Conservation (phyloP, 2,329 filamentous ascomycete genomes). For the Penicillium palitans region DNA sequence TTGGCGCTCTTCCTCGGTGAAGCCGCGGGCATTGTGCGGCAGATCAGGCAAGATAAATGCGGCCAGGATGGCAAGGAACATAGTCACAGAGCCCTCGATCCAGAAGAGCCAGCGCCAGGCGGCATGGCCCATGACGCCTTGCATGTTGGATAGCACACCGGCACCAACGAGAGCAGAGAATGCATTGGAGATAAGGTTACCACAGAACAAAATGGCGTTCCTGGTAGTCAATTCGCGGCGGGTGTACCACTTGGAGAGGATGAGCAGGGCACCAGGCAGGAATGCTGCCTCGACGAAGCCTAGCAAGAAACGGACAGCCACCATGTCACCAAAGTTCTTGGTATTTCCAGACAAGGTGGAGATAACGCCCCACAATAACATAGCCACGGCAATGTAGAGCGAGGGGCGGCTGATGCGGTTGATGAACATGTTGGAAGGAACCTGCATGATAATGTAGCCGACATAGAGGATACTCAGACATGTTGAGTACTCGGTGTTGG, state of each 20-base stretch:
- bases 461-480: slow-evolving; percentile 49
- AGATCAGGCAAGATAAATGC: slow-evolving; percentile 51
- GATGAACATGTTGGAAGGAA: slow-evolving; percentile 51
- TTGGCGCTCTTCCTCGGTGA: slow-evolving; percentile 43
- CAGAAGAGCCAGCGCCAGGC: slow-evolving; percentile 53
- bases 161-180: slow-evolving; percentile 49
- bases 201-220: slow-evolving; percentile 51
- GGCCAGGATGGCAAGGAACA: slow-evolving; percentile 36
- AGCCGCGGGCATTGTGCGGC: slow-evolving; percentile 56
- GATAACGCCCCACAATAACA: slow-evolving; percentile 61
- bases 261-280: slow-evolving; percentile 40
- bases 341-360: slow-evolving; percentile 57
- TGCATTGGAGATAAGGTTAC: slow-evolving; percentile 49
- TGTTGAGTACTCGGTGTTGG: slow-evolving; percentile 41
- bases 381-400: slow-evolving; percentile 47
- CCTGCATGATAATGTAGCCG: slow-evolving; percentile 49
- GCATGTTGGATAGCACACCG: slow-evolving; percentile 48
- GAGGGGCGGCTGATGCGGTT: slow-evolving; percentile 49
- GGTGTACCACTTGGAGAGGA: slow-evolving; percentile 52
- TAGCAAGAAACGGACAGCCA: slow-evolving; percentile 41
- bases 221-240: slow-evolving; percentile 47
- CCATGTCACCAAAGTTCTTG: slow-evolving; percentile 36
- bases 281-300: slow-evolving; percentile 44
- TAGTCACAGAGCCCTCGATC: slow-evolving; percentile 58
- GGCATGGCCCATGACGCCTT: slow-evolving; percentile 39